These are phyloP conservation scores for Aspergillus olivimuriae DNA, from an alignment of 495 filamentous ascomycete species.

Conservation along the genomic window DNA sequence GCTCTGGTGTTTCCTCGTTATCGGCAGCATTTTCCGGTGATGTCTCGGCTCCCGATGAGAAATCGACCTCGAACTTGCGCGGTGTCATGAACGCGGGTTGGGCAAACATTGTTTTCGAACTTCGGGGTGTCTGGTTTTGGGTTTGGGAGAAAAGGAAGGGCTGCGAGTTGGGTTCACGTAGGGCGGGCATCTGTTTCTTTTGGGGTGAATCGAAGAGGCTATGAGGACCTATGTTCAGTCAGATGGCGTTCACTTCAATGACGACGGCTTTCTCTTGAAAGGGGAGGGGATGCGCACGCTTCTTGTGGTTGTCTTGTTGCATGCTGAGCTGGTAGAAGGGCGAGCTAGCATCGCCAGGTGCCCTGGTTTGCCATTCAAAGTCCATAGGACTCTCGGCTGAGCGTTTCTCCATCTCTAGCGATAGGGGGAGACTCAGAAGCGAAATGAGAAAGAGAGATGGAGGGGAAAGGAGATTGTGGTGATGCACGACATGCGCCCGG, in stretches of 20 bases:
- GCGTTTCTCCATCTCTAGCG: conserved; percentile 33
- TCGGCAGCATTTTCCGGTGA: conserved; percentile 68
- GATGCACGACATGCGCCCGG: too few species aligned
- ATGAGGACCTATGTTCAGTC: conserved; percentile 36
- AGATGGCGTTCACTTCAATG: too few species aligned
- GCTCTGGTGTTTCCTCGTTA: conserved; percentile 65
- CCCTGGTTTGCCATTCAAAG: conserved; percentile 55
- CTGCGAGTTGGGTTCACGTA: conserved; percentile 45
- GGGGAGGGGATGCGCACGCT: conserved; percentile 41
- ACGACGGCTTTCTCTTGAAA: too few species aligned
- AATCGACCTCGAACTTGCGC: conserved; percentile 63
- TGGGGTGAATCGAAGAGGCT: conserved; percentile 46
- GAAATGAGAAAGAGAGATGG: conserved; percentile 1
- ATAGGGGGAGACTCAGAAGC: conserved; percentile 6
- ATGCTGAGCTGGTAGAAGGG: conserved; percentile 50
- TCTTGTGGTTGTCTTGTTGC: conserved; percentile 39
- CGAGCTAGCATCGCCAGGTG: conserved; percentile 51
- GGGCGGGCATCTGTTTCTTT: conserved; percentile 38
- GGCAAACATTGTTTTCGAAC: conserved; percentile 45
- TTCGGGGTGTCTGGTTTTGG: conserved; percentile 21
- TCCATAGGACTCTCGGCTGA: conserved; percentile 62
- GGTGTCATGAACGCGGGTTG: conserved; percentile 75
- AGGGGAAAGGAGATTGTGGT: background rate
- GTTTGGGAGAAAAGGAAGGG: conserved; percentile 38
- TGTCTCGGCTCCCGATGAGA: conserved; percentile 76